Percentiles rank a stretch among this genome's conserved stretches.
Evolutionary conservation across 257 asterid genomes (phyloP).

Genomic region (Scutellaria minor): DNA sequence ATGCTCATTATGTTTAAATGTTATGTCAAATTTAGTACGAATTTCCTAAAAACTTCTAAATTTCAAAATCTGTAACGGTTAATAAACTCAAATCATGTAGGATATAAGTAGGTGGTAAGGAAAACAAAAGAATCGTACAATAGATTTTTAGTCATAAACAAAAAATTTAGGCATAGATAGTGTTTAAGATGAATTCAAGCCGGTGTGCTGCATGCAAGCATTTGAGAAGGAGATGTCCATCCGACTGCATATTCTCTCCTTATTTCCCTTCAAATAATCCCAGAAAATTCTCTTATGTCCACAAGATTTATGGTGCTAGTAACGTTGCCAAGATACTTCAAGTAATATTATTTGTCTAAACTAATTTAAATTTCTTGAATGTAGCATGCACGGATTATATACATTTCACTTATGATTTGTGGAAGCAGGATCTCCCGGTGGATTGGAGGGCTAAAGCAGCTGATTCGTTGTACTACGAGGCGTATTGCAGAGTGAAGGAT

Average conservation of each 20-base stretch:
- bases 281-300: slow-evolving; percentile 59
- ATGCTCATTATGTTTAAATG: neutral
- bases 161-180: no score
- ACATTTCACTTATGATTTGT: neutral
- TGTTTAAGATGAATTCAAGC: slow-evolving; percentile 49
- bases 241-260: slow-evolving; percentile 72
- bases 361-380: no score
- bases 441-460: slow-evolving; percentile 56
- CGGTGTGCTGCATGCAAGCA: slow-evolving; percentile 88
- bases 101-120: slow-evolving; percentile 5
- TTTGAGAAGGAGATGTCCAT: slow-evolving; percentile 66
- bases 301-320: slow-evolving; percentile 77
- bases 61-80: slow-evolving; percentile 30
- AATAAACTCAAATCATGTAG: neutral
- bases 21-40: slow-evolving; percentile 15
- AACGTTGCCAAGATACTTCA: slow-evolving; percentile 65
- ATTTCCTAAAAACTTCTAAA: no score
- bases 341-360: neutral
- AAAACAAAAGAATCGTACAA: no score
- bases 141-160: no score
- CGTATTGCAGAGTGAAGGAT: slow-evolving; percentile 60
- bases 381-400: no score
- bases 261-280: slow-evolving; percentile 74
- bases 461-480: slow-evolving; percentile 63
- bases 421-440: slow-evolving; percentile 58